These are phyloP conservation scores for Trichaptum fuscoviolaceum DNA, from an alignment of 768 basidiomycete species.

Conservation along the genomic window DNA sequence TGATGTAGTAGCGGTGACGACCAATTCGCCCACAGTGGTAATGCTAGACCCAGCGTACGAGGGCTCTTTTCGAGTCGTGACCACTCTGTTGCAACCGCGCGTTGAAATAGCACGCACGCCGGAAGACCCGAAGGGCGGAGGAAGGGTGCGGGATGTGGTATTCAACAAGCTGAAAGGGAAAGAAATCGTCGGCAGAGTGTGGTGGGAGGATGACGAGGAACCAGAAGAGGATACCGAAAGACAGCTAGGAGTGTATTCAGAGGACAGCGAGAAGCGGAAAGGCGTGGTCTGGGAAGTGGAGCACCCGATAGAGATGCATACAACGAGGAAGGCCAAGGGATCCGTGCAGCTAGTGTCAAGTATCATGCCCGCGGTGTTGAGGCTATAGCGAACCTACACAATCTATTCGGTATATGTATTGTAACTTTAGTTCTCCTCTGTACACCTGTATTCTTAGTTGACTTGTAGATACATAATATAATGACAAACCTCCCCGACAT, in stretches of 20 bases:
- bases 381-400: background rate
- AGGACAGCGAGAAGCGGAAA: background rate
- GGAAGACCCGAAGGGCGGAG: background rate
- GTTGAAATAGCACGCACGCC: background rate
- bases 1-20: conserved; percentile 22
- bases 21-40: conserved; percentile 31
- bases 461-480: too few species aligned
- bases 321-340: background rate
- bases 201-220: background rate
- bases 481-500: background rate
- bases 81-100: background rate
- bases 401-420: background rate
- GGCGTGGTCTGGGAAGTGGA: background rate
- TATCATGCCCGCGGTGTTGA: background rate
- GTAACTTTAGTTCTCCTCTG: background rate
- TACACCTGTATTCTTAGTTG: background rate
- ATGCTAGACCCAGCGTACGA: conserved; percentile 32
- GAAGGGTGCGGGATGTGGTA: background rate
- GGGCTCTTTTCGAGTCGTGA: conserved; percentile 25
- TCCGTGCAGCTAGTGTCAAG: background rate
- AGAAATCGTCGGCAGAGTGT: background rate
- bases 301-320: background rate
- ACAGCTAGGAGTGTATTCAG: background rate
- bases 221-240: background rate
- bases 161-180: background rate